Base-by-base conservation (phyloP, 208 protist species). In the Wallacemonas sp. region DNA sequence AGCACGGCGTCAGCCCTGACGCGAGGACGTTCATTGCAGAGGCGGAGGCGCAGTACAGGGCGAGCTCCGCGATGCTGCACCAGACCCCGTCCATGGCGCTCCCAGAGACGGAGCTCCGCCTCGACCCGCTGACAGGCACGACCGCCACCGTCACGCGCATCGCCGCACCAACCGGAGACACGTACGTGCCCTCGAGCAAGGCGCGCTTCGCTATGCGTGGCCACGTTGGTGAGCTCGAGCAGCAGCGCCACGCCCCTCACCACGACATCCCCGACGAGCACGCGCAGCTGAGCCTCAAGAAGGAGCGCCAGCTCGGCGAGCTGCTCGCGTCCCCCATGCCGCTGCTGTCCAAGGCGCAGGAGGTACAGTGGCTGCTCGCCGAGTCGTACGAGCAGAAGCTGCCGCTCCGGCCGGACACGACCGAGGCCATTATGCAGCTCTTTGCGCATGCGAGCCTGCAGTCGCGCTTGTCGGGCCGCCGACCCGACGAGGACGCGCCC, bases 261-360 rank as follows among this genome's bases (percentile, higher is more conserved):
- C 70, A 72, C 11, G 82, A 48, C 45, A 62, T 84, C 29, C 44
- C 86, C 0, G 75, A 89, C 57, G 81, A 72, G 20, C 73, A 79
- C 23, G 77, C 87, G 1, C 66, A 84, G 57, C 69, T 92, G 41
- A 89, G 85, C 54, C 65, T 96, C 28, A 76, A 76, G n/a, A 85
- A 87, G 62, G 85, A 89, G 69, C 78, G 87, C 2, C 86, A 93
- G 65, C 61, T 93, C 42, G 62, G 65, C 16, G 87, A 90, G 61
- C 59, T 96, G 12, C 67, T 96, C 2, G 68, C 62, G 11, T 67
- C 82, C 1, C 81, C 81, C 14, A 89, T 92, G 87, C 75, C 77
- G 57, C 66, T 78, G 31, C 52, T 89, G 22, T 45, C 65, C 11
- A 93, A 92, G 65, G 81, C 81, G 3, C 45, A 72, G 2, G 81